Conservation (phyloP, 305 asterid species). For the Fraxinus albicans region DNA sequence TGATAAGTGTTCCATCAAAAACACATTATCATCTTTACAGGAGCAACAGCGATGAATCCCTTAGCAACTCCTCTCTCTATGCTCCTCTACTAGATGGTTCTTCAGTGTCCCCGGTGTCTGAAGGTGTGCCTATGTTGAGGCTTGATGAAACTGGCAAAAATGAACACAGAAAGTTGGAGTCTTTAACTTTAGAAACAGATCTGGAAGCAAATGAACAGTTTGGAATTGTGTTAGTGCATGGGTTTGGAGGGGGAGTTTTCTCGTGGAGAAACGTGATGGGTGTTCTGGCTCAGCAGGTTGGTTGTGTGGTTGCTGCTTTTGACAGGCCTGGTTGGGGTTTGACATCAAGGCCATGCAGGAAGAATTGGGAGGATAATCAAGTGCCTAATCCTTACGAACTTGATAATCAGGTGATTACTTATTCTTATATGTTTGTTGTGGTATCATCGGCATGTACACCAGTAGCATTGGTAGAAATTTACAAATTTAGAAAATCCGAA, state of each 20-base stretch:
- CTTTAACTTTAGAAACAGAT: slow-evolving; percentile 42
- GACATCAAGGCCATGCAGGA: slow-evolving; percentile 81
- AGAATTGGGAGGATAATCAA: slow-evolving; percentile 82
- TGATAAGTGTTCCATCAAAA: slow-evolving; percentile 41
- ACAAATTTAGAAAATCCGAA: slow-evolving; percentile 10
- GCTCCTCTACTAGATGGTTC: slow-evolving; percentile 70
- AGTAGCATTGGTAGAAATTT: neutral
- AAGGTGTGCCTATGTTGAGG: slow-evolving; percentile 65
- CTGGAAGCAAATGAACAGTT: slow-evolving; percentile 57
- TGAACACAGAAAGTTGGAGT: slow-evolving; percentile 39
- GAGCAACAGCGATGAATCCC: slow-evolving; percentile 75
- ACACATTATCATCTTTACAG: slow-evolving; percentile 59
- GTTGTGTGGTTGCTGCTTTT: slow-evolving; percentile 86
- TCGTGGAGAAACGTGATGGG: slow-evolving; percentile 93
- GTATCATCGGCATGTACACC: neutral
- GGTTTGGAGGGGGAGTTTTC: slow-evolving; percentile 95
- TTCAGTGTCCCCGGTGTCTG: slow-evolving; percentile 69
- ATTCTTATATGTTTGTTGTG: neutral
- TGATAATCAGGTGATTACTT: slow-evolving; percentile 70
- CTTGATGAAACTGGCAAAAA: slow-evolving; percentile 56
- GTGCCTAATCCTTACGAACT: slow-evolving; percentile 80
- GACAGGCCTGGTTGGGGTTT: slow-evolving; percentile 99
- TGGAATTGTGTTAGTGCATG: slow-evolving; percentile 93
- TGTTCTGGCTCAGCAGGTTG: slow-evolving; percentile 62
- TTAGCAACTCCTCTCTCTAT: slow-evolving; percentile 55